phyloP scores from a whole-genome alignment of 2,329 filamentous ascomycete species.

The Monosporascus sp. region DNA sequence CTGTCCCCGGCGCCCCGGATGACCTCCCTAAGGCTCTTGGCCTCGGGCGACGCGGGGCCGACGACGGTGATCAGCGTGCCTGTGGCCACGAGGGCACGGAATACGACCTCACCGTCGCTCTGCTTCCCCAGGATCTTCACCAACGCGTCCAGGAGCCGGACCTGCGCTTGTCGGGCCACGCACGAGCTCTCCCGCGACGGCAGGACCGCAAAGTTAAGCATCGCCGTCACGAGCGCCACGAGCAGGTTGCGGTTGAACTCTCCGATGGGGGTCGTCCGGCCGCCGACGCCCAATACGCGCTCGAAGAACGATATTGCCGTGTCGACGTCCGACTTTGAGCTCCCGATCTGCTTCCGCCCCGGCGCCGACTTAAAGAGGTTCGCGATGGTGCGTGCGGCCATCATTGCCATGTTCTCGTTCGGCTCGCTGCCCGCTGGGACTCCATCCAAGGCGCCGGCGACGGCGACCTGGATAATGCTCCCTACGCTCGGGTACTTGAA shows the following conservation, averaged over 20 bases:
- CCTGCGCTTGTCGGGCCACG: constrained; percentile 34
- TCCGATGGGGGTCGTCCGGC: constrained; percentile 42
- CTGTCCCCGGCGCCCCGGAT: constrained; percentile 39
- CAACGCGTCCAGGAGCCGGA: constrained; percentile 55
- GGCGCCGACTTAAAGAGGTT: constrained; percentile 76
- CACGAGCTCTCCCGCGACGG: constrained; percentile 40
- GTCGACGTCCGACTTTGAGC: constrained; percentile 45
- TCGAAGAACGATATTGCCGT: constrained; percentile 59
- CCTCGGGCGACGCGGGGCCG: constrained; percentile 36
- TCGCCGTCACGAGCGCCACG: constrained; percentile 74
- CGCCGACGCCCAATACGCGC: constrained; percentile 49
- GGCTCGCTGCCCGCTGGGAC: constrained; percentile 53
- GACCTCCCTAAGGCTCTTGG: constrained; percentile 37
- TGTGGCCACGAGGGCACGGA: constrained; percentile 73
- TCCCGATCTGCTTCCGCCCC: constrained; percentile 61
- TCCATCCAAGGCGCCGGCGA: constrained; percentile 33
- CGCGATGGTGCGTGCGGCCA: constrained; percentile 72
- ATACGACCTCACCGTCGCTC: constrained; percentile 76
- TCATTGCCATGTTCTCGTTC: constrained; percentile 79
- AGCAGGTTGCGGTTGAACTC: constrained; percentile 69
- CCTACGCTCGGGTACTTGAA: constrained; percentile 46
- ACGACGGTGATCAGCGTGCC: constrained; percentile 69
- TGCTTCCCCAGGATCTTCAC: constrained; percentile 59
- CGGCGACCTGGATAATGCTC: constrained; percentile 54
- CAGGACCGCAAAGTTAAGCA: constrained; percentile 80